Conservation (phyloP, 2,329 filamentous ascomycete genomes). For the Myrmaecium sp. region DNA sequence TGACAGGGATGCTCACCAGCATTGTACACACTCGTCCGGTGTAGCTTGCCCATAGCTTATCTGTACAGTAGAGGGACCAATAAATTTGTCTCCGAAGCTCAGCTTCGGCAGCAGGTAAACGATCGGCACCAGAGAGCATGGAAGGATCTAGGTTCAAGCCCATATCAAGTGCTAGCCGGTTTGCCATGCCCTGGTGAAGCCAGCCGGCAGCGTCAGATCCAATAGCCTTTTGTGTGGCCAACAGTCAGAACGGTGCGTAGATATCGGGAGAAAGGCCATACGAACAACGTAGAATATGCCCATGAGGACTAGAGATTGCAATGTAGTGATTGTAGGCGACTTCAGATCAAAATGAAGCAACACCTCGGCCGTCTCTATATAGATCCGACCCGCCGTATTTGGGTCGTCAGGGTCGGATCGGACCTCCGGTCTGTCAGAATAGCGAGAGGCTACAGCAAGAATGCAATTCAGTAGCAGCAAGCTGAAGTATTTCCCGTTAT, state of each 20-base stretch:
- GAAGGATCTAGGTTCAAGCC: conserved; percentile 20
- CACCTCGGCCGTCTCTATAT: conserved; percentile 12
- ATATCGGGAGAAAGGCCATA: conserved; percentile 1
- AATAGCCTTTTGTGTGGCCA: conserved; percentile 17
- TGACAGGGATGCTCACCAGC: conserved; percentile 14
- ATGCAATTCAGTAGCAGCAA: conserved; percentile 18
- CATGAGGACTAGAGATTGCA: conserved; percentile 20
- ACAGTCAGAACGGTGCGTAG: background rate
- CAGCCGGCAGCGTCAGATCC: conserved; percentile 20
- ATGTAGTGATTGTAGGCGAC: conserved; percentile 18
- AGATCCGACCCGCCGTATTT: conserved; percentile 18
- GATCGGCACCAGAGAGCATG: conserved; percentile 10
- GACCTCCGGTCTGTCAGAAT: conserved; percentile 16
- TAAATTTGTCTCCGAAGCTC: conserved; percentile 20
- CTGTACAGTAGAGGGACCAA: conserved; percentile 20
- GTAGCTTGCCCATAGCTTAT: conserved; percentile 19
- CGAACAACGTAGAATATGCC: conserved; percentile 10
- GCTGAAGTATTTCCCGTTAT: conserved; percentile 15
- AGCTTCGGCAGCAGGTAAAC: conserved; percentile 12
- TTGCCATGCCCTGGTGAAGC: conserved; percentile 23
- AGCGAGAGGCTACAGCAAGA: conserved; percentile 18
- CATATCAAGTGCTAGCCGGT: conserved; percentile 20
- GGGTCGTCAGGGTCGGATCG: conserved; percentile 14
- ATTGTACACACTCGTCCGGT: conserved; percentile 21
- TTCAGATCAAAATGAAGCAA: conserved; percentile 4